A percentile compares a stretch with the other conserved stretches of the same genome.
Conservation (phyloP, 2,329 filamentous ascomycete species). For the Fusarium veterinarium region DNA sequence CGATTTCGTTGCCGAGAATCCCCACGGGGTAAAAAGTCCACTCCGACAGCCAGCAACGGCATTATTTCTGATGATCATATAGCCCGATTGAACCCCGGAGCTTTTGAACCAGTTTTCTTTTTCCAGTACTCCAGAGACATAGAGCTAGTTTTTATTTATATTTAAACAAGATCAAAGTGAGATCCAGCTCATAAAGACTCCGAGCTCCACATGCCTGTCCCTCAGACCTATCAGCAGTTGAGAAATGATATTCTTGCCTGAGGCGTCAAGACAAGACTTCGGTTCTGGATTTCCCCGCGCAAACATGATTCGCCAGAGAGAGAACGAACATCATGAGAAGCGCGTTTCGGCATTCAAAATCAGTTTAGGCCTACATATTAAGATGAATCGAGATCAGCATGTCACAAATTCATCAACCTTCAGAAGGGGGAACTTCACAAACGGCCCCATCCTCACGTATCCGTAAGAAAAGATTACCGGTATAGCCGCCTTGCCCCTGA, state of each 20-base stretch:
- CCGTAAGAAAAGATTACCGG: constrained; percentile 21
- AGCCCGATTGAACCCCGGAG: not conserved
- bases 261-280: not conserved
- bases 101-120: no score
- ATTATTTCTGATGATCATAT: not conserved
- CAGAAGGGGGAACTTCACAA: not conserved
- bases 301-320: not conserved
- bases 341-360: not conserved
- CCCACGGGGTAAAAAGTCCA: not conserved
- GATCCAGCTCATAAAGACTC: no score
- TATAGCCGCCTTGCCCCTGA: not conserved
- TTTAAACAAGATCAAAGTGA: no score
- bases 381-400: not conserved
- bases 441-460: not conserved
- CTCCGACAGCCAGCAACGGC: not conserved
- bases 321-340: not conserved
- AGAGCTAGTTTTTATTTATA: no score
- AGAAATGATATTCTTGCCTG: not conserved
- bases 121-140: no score
- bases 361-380: not conserved
- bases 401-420: not conserved
- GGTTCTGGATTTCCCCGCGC: not conserved
- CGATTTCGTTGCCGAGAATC: not conserved
- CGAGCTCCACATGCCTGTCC: not conserved
- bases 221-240: not conserved